Base-by-base conservation (phyloP, 2,329 filamentous ascomycete genomes). In the Sarocladium oryzae region DNA sequence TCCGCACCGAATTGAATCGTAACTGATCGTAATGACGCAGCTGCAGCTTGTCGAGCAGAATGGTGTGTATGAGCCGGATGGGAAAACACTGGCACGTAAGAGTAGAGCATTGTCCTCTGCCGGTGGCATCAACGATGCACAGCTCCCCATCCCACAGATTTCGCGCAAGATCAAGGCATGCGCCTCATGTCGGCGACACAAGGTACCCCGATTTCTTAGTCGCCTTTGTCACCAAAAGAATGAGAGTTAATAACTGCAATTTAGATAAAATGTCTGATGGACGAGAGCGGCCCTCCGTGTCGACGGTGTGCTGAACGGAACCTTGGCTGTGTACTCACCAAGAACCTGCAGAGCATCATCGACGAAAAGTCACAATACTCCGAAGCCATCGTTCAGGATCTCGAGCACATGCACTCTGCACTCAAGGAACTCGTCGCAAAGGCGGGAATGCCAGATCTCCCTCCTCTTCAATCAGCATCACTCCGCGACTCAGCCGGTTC, bases 241-340 rank as follows among this genome's bases (percentile, higher is more conserved):
- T n/a, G 33, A 52, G 54, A 38, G 32, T 43, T 13, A 16, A 16
- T 20, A 35, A 11, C 26, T 11, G 46, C 5, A 36, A 15, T 9
- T 20, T 43, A 70, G 68, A 70, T 71, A 51, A 69, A 69, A 56
- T 71, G 69, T 40, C 55, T 70, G 40, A 71, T 71, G 68, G 67
- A 70, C 43, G 65, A 68, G 32, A 62, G 58, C 23, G 67, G 67
- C 0, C 67, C 69, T 2, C 68, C 68, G 2, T 71, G 69, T 54
- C 61, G 63, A 4, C 59, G 69, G 51, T 71, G 69, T 41, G 54
- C 60, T 16, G 66, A 70, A 52, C 55, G 65, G 13, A 66, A 65
- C 35, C 54, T 71, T 24, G 62, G 63, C 1, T 71, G 69, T 45
- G 66, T 70, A 2, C 52, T 71, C 46, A 69, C 68, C 41, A 71